Base-by-base conservation (phyloP, 164 flowering plant species). In the Paratinospora sagittata region DNA sequence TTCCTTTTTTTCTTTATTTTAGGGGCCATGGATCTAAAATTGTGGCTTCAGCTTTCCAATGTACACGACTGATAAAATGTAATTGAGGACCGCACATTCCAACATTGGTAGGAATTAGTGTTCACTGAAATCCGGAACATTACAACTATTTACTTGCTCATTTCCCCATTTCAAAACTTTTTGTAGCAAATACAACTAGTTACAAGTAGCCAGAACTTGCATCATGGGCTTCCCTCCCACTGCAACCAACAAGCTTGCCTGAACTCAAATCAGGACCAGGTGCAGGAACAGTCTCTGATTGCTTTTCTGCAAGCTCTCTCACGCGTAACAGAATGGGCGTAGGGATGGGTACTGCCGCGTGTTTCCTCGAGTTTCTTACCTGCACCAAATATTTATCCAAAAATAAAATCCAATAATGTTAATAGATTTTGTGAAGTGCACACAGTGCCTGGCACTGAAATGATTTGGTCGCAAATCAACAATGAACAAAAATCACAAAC, bases 231-330 rank as follows among this genome's bases (percentile, higher is more conserved):
- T 34, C 78, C 55, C 73, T 76, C 34, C 67, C 77, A 74, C 66
- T 67, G 74, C 73, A 68, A 17, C 78, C 73, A 37, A 37, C 73
- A 41, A 69, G 55, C 79, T 85, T 85, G 81, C 75, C 76, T 19
- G 85, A 65, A 77, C 80, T 78, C 13, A 72, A 72, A 75, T 69
- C 79, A 23, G 81, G n/a, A n/a, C n/a, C n/a, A n/a, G n/a, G n/a
- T n/a, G n/a, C n/a, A n/a, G n/a, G 80, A 0, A 81, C 74, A 65
- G 73, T 72, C 75, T 86, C 92, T 0, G 85, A 74, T 19, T 95
- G 85, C 85, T 77, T 82, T 75, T 88, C 90, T 1, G 98, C 97
- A n/a, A 95, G 90, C 84, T 92, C 92, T 75, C 97, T 86, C 61
- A 92, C 94, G 9, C 88, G 79, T 17, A 81, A 23, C 75, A 95